Evolutionary conservation across 495 filamentous ascomycete species (phyloP), one percentile per base, ranked within the genome.

Genomic region (Aspergillus ellipticus): DNA sequence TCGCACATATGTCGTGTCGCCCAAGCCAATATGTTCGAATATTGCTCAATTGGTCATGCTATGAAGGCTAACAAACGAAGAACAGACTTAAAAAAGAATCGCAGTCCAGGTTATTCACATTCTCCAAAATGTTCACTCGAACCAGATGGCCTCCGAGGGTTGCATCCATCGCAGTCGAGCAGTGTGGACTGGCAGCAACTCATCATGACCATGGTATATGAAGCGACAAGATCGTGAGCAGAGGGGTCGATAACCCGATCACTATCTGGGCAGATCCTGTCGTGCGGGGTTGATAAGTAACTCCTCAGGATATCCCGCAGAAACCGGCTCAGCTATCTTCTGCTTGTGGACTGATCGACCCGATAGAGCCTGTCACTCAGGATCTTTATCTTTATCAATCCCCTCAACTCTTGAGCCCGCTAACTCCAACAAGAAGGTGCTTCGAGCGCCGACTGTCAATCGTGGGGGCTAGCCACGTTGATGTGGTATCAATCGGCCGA

Each of bases 281-380:
- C 22, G 51, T 42, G 37, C 51, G 51, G 51, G 51, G 51, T 42
- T 43, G 51, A 53, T 53, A 53, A 53, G 51, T n/a, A 42, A 11
- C 26, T 42, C 19, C 13, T 31, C 31, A 21, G 17, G 49, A 37
- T 41, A 17, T 20, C 20, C 16, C 49, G 20, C 26, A 7, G 15
- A n/a, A 22, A 22, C 16, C 10, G 3, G 19, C 15, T 35, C n/a
- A n/a, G 17, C 35, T 17, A 52, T 35, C 50, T 52, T 42, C 50
- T 52, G 37, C 50, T 52, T 42, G 10, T 6, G 50, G 50, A 28
- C 20, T 21, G 20, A 42, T 52, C 19, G 11, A 13, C 35, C 17
- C 16, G 35, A 22, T 42, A 52, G 21, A 42, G n/a, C 21, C n/a
- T 42, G 33, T 52, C 37, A 13, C 6, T 10, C n/a, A 22, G 35